Evolutionary conservation across 192 early-diverging fungal species (phyloP).

Genomic region (Borealophlyctis nickersoniae): DNA sequence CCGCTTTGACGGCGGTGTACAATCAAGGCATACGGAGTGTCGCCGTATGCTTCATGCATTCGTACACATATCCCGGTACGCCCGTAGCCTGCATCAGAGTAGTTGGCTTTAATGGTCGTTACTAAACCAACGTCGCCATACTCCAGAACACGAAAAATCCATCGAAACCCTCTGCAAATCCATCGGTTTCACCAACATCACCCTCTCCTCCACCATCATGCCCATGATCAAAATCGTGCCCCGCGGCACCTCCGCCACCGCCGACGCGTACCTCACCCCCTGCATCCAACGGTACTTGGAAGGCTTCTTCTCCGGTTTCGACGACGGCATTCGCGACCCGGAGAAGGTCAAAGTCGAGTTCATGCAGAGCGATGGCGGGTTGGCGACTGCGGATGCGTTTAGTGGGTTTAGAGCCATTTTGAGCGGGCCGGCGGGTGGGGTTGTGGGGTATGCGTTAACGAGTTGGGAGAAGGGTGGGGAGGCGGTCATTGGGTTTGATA

Average conservation of each 20-base stretch:
- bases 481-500: slow-evolving; percentile 93
- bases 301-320: slow-evolving; percentile 86
- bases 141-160: slow-evolving; percentile 68
- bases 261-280: slow-evolving; percentile 94
- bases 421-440: slow-evolving; percentile 92
- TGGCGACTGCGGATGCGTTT: slow-evolving; percentile 82
- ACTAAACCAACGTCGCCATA: not conserved
- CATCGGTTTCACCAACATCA: slow-evolving; percentile 84
- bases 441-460: slow-evolving; percentile 79
- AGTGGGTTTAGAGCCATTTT: slow-evolving; percentile 86
- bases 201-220: slow-evolving; percentile 74
- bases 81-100: too few species aligned
- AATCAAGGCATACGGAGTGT: slow-evolving; percentile 77
- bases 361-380: slow-evolving; percentile 97
- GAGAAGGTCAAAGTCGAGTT: slow-evolving; percentile 73
- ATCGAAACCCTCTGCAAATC: slow-evolving; percentile 62
- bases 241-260: slow-evolving; percentile 82
- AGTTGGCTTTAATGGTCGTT: too few species aligned
- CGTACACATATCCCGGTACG: slow-evolving; percentile 79
- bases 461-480: slow-evolving; percentile 39
- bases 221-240: slow-evolving; percentile 96
- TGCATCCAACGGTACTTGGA: slow-evolving; percentile 82
- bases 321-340: slow-evolving; percentile 47
- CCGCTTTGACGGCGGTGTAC: slow-evolving; percentile 59
- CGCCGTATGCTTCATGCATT: slow-evolving; percentile 91